Percentiles rank a stretch among this genome's conserved stretches.
Evolutionary conservation across 352 stramenopile species (phyloP).

Genomic region (Pythium phragmiticola): DNA sequence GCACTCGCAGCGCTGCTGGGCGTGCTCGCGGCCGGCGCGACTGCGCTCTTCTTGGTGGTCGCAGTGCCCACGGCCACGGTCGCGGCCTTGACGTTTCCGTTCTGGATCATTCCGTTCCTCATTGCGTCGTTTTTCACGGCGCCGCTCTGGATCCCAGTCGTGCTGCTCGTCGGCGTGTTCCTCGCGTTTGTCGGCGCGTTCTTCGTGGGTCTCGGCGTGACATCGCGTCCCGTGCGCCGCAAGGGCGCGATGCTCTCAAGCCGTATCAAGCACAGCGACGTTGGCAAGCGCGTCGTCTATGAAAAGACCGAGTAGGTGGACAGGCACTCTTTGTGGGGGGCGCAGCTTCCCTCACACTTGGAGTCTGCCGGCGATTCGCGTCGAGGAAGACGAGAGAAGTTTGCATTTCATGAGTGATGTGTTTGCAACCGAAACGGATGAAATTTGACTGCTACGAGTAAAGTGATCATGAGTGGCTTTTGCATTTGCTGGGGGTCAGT

Average conservation of each 20-base stretch:
- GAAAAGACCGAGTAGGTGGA: slow-evolving; percentile 59
- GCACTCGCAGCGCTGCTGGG: slow-evolving; percentile 55
- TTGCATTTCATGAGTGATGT: too few species aligned
- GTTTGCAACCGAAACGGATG: too few species aligned
- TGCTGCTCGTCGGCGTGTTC: slow-evolving; percentile 65
- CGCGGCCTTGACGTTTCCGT: slow-evolving; percentile 75
- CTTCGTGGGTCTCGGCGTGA: slow-evolving; percentile 72
- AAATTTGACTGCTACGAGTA: neutral
- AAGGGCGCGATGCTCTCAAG: slow-evolving; percentile 67
- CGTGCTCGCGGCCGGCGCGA: slow-evolving; percentile 44
- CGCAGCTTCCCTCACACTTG: too few species aligned
- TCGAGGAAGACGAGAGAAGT: too few species aligned
- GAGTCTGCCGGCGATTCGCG: too few species aligned
- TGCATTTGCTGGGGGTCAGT: neutral
- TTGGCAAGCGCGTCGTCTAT: slow-evolving; percentile 82
- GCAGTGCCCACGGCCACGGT: slow-evolving; percentile 68
- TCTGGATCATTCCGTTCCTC: slow-evolving; percentile 85
- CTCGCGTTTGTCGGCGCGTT: slow-evolving; percentile 66
- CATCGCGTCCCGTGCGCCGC: slow-evolving; percentile 70
- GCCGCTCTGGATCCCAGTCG: slow-evolving; percentile 70
- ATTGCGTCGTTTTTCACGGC: slow-evolving; percentile 76
- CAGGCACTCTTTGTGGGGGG: too few species aligned
- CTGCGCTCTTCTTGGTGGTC: slow-evolving; percentile 63
- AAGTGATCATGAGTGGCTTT: slow-evolving; percentile 6
- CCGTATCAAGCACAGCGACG: slow-evolving; percentile 81